These are phyloP conservation scores for Vanrija sp. DNA, from an alignment of 1,284 basidiomycete genomes.

Conservation along the genomic window DNA sequence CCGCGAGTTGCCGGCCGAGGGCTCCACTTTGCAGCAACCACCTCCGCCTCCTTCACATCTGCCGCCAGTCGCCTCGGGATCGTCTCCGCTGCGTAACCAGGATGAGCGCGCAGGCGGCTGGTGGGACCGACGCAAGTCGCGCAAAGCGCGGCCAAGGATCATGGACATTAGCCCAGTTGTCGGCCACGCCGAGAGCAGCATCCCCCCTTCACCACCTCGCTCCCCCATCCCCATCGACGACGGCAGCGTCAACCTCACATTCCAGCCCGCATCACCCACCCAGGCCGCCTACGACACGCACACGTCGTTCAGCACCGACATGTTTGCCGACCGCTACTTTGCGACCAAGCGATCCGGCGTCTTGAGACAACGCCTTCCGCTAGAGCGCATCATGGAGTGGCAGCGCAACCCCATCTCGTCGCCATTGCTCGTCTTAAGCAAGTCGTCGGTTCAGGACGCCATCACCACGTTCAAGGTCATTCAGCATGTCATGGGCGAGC, in stretches of 20 bases:
- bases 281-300: constrained; percentile 11
- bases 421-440: constrained; percentile 68
- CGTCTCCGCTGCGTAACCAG: too few relatives aligned
- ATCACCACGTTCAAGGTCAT: constrained; percentile 80
- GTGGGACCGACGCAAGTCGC: constrained; percentile 14
- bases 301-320: constrained; percentile 66
- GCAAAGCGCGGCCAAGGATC: neutral
- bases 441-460: constrained; percentile 62
- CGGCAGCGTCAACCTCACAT: constrained; percentile 14
- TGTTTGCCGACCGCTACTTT: constrained; percentile 80
- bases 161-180: neutral
- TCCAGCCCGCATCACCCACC: constrained; percentile 17
- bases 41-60: neutral
- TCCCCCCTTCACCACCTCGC: neutral
- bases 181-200: neutral
- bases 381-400: constrained; percentile 82
- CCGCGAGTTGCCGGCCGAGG: too few relatives aligned
- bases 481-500: constrained; percentile 86
- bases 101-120: constrained; percentile 1
- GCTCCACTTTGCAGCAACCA: neutral
- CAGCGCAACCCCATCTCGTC: constrained; percentile 70
- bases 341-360: constrained; percentile 80
- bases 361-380: constrained; percentile 64
- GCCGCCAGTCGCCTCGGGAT: too few relatives aligned
- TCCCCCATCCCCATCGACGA: constrained; percentile 9